Conservation (phyloP, 768 basidiomycete species). For the Tylopilus plumbeoviolaceoides region DNA sequence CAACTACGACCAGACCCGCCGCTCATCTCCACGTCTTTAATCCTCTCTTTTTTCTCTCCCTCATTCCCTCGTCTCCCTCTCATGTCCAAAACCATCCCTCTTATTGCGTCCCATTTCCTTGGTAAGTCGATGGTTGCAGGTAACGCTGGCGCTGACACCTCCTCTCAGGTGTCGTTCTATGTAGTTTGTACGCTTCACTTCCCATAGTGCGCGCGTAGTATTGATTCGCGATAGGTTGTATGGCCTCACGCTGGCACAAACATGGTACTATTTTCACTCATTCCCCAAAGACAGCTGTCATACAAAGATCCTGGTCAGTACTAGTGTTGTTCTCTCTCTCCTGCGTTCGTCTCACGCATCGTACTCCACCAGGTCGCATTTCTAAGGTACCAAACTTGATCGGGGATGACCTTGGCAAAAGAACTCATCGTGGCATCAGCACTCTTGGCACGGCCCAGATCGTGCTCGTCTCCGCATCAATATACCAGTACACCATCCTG, state of each 20-base stretch:
- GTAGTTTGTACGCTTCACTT: conserved; percentile 25
- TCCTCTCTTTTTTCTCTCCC: background rate
- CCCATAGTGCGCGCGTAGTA: background rate
- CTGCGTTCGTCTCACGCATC: background rate
- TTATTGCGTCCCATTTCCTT: conserved; percentile 28
- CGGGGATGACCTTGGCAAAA: background rate
- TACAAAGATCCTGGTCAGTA: conserved; percentile 32
- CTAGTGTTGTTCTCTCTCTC: background rate
- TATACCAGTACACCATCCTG: conserved; percentile 31
- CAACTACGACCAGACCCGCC: conserved; percentile 6
- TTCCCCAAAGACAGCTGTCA: conserved; percentile 27
- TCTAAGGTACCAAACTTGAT: conserved; percentile 17
- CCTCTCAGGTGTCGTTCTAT: conserved; percentile 28
- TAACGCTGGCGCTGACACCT: conserved; percentile 1
- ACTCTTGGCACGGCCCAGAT: conserved; percentile 28
- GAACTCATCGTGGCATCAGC: conserved; percentile 12
- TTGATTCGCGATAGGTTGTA: conserved; percentile 27
- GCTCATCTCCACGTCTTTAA: conserved; percentile 6
- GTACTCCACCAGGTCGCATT: conserved; percentile 22
- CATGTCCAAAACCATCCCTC: conserved; percentile 17
- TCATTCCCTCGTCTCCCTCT: background rate
- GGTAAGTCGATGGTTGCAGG: conserved; percentile 9
- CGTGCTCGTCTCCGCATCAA: conserved; percentile 27
- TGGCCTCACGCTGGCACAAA: conserved; percentile 33
- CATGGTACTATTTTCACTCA: conserved; percentile 31